Evolutionary conservation across 2,329 filamentous ascomycete genomes (phyloP).

Genomic region (Rhynchosporium secalis): DNA sequence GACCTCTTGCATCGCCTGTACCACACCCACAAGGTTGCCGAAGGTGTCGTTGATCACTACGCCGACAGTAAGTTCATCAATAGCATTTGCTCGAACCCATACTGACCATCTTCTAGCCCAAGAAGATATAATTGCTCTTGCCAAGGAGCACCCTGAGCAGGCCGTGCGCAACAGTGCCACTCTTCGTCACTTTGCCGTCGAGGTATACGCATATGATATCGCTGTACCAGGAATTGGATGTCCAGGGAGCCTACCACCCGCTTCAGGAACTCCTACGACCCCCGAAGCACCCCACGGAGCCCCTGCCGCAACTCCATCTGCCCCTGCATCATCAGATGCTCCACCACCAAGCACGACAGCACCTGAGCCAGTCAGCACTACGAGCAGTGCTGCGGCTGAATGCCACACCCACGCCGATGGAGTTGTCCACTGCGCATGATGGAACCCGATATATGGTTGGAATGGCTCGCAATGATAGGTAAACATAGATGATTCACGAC

Average conservation of each 20-base stretch:
- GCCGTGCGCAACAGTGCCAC: constrained; percentile 59
- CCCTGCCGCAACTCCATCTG: not conserved
- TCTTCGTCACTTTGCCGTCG: constrained; percentile 68
- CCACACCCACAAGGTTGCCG: constrained; percentile 61
- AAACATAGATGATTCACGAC: not conserved
- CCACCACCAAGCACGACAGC: constrained; percentile 20
- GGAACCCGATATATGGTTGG: not conserved
- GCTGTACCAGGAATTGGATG: constrained; percentile 64
- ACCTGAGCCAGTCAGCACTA: constrained; percentile 19
- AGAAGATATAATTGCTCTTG: constrained; percentile 15
- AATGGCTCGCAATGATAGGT: not conserved
- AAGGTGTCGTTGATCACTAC: constrained; percentile 62
- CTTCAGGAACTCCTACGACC: constrained; percentile 12
- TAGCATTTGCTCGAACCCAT: constrained; percentile 53
- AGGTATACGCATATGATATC: constrained; percentile 66
- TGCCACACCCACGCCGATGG: constrained; percentile 47
- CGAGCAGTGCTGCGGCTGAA: constrained; percentile 33
- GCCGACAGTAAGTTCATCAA: constrained; percentile 52
- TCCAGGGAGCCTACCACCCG: constrained; percentile 44
- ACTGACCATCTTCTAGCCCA: constrained; percentile 45
- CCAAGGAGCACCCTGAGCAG: constrained; percentile 12
- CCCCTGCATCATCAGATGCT: constrained; percentile 16
- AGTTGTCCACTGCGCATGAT: constrained; percentile 43
- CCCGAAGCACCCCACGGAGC: not conserved
- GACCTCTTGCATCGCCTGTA: constrained; percentile 68